A percentile compares a stretch with the other conserved stretches of the same genome.
Conservation (phyloP, 306 rosid species). For the Vicia faba region DNA sequence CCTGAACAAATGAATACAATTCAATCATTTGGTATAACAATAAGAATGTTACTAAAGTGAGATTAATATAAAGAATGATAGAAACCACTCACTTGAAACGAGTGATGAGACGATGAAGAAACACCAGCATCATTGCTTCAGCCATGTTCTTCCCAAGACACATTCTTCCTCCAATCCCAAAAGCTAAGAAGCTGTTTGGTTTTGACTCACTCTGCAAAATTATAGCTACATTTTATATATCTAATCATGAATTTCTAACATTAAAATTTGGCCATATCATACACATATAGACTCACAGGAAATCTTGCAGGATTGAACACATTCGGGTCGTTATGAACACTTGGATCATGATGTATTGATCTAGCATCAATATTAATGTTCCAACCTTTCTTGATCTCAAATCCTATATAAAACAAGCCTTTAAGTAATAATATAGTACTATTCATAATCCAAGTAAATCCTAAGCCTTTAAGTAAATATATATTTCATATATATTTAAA, state of each 20-base stretch:
- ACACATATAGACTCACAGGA: slow-evolving; percentile 46
- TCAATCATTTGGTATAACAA: not conserved
- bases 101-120: slow-evolving; percentile 78
- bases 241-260: not conserved
- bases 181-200: slow-evolving; percentile 74
- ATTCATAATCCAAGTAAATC: slow-evolving; percentile 45
- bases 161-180: slow-evolving; percentile 91
- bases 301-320: slow-evolving; percentile 76
- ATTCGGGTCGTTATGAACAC: slow-evolving; percentile 53
- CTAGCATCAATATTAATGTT: slow-evolving; percentile 76
- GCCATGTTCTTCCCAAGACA: slow-evolving; percentile 91
- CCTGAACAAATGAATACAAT: slow-evolving; percentile 37
- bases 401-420: slow-evolving; percentile 47
- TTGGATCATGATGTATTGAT: slow-evolving; percentile 71
- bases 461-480: slow-evolving; percentile 37
- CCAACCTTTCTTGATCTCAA: slow-evolving; percentile 80
- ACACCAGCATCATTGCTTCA: slow-evolving; percentile 82
- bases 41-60: not conserved
- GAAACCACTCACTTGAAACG: slow-evolving; percentile 55
- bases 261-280: not conserved
- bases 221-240: not conserved
- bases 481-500: slow-evolving; percentile 5
- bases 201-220: slow-evolving; percentile 58
- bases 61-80: slow-evolving; percentile 10
- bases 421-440: not conserved